Evolutionary conservation across 2,329 filamentous ascomycete genomes (phyloP).

Genomic region (Myrmaecium sp.): DNA sequence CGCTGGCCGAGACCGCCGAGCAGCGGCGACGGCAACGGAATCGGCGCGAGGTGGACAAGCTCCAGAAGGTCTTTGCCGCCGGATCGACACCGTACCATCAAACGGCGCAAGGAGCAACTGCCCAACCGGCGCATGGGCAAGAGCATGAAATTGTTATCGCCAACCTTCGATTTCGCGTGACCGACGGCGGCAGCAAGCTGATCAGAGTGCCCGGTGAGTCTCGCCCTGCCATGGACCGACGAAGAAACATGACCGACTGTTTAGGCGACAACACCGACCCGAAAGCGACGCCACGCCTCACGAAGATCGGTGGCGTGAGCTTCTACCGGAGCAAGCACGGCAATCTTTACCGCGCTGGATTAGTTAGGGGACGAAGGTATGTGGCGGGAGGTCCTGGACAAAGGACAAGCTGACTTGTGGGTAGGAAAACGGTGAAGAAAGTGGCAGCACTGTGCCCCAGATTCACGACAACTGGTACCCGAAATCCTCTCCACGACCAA

Average conservation of each 20-base stretch:
- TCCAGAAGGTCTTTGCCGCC: constrained; percentile 29
- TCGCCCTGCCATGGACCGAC: neutral
- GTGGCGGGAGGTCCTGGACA: constrained; percentile 15
- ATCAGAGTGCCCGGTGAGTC: constrained; percentile 60
- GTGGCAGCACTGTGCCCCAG: constrained; percentile 51
- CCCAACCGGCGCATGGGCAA: neutral
- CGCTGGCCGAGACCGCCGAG: constrained; percentile 52
- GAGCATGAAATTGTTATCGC: constrained; percentile 50
- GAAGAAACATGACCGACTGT: constrained; percentile 2
- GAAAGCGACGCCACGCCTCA: constrained; percentile 56
- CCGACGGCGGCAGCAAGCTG: constrained; percentile 68
- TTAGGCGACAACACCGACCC: constrained; percentile 40
- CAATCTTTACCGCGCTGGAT: constrained; percentile 63
- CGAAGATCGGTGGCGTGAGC: constrained; percentile 56
- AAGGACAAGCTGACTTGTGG: constrained; percentile 1
- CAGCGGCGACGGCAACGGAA: constrained; percentile 39
- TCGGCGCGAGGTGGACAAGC: constrained; percentile 41
- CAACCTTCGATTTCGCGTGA: constrained; percentile 56
- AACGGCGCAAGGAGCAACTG: neutral
- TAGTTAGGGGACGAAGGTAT: constrained; percentile 62
- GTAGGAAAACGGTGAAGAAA: constrained; percentile 38
- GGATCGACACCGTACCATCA: constrained; percentile 6
- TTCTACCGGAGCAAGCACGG: constrained; percentile 79
- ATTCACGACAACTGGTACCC: constrained; percentile 37
- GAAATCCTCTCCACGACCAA: constrained; percentile 6